Evolutionary conservation across 805 yeast species (phyloP).

Genomic region (Maudiozyma pseudohumilis): DNA sequence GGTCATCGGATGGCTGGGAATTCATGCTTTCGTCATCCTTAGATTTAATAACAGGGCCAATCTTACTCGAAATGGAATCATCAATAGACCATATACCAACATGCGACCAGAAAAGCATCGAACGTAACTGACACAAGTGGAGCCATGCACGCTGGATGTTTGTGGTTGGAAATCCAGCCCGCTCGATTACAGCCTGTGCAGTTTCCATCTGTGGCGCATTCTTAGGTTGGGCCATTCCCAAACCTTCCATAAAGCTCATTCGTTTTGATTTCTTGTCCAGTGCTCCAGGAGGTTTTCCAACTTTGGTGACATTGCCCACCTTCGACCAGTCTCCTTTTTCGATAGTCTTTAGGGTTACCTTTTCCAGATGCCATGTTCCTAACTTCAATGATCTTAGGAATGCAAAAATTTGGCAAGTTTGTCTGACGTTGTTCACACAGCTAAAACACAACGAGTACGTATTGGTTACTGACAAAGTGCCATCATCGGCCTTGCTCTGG

Average conservation of each 20-base stretch:
- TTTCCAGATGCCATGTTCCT: slow-evolving; percentile 50
- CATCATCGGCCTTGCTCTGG: slow-evolving; percentile 28
- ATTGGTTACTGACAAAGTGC: slow-evolving; percentile 20
- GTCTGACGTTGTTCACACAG: slow-evolving; percentile 70
- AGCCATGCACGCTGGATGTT: slow-evolving; percentile 49
- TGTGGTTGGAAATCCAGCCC: slow-evolving; percentile 23
- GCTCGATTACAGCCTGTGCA: slow-evolving; percentile 9
- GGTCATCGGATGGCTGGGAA: background rate
- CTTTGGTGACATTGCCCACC: slow-evolving; percentile 10
- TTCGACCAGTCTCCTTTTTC: slow-evolving; percentile 11
- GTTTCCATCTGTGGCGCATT: slow-evolving; percentile 12
- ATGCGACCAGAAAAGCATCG: slow-evolving; percentile 74
- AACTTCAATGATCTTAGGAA: slow-evolving; percentile 55
- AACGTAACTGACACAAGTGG: slow-evolving; percentile 52
- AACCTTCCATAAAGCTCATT: slow-evolving; percentile 22
- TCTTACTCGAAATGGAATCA: slow-evolving; percentile 16
- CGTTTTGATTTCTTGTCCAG: slow-evolving; percentile 19
- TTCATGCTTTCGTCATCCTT: slow-evolving; percentile 3
- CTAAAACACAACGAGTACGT: slow-evolving; percentile 69
- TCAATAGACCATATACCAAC: slow-evolving; percentile 66
- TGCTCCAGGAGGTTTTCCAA: slow-evolving; percentile 2
- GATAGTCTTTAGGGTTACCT: slow-evolving; percentile 22
- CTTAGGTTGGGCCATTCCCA: slow-evolving; percentile 10
- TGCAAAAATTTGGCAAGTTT: slow-evolving; percentile 74
- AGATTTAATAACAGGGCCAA: slow-evolving; percentile 18